Evolutionary conservation across 805 yeast species (phyloP), one percentile per base, ranked within the genome.

Genomic region (Wickerhamiella allomyrinae): DNA sequence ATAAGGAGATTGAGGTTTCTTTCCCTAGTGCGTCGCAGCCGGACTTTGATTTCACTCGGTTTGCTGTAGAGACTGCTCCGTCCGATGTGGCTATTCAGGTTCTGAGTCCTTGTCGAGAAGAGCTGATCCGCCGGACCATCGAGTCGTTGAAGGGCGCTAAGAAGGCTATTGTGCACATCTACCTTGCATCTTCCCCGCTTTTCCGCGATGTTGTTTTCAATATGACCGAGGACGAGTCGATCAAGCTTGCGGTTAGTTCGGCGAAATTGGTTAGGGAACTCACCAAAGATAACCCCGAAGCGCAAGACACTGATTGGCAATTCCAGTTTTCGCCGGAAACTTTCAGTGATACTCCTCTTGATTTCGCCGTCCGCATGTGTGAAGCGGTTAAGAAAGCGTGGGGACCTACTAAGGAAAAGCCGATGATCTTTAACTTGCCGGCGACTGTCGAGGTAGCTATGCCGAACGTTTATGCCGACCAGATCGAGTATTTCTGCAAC

Each of bases 391-490:
- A 77, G 58, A 61, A 59, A 19, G 85, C 80, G 5, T 81, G 93
- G 93, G 73, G 58, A 22, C 89, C 91, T 23, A 57, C 77, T 2
- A 69, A 43, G 19, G 77, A 73, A 31, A 65, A 67, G 45, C 86
- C 86, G 39, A 78, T 81, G 47, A 78, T 82, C 48, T 80, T 81
- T 66, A 81, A 81, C 60, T 67, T 81, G 47, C 93, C 93, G 3
- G 91, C 93, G 19, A 81, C 93, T 11, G 89, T 81, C 15, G 93
- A 81, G 61, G 73, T 80, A 75, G 57, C 83, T 15, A 74, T 85
- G 13, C 93, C 93, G 35, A 82, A 81, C 51, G 74, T 81, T 19
- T 81, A 77, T 55, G 93, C 93, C 34, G 93, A 81, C 58, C 91
- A 80, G 67, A 76, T 81, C 45, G 93, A 81, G 66, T 79, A 71